phyloP scores from a whole-genome alignment of 2,329 filamentous ascomycete species.

The Trichoderma simmonsii region DNA sequence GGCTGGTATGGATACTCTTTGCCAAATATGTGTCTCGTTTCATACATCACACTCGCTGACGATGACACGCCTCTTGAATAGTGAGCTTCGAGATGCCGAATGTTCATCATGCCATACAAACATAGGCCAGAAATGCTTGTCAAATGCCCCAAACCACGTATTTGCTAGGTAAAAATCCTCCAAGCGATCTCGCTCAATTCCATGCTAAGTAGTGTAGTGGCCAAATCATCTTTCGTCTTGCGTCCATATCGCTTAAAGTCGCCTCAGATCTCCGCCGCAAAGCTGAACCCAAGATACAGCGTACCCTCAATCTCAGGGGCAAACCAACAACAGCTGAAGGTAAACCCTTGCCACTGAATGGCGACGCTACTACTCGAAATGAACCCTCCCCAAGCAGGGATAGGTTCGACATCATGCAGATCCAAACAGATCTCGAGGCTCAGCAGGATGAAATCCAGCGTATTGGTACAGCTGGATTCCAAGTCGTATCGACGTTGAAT shows the following conservation, averaged over 20 bases:
- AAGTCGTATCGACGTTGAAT: slow-evolving; percentile 38
- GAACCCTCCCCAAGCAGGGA: not conserved
- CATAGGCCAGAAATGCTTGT: slow-evolving; percentile 36
- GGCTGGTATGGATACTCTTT: not conserved
- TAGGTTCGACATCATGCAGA: slow-evolving; percentile 26
- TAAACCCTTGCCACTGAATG: not conserved
- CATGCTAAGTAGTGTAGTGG: slow-evolving; percentile 28
- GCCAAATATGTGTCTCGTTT: not conserved
- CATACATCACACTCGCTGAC: not conserved
- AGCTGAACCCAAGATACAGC: slow-evolving; percentile 33
- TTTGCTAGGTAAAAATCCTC: slow-evolving; percentile 33
- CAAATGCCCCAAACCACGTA: slow-evolving; percentile 36
- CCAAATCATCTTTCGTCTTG: slow-evolving; percentile 35
- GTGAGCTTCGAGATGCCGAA: slow-evolving; percentile 36
- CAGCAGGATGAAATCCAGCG: slow-evolving; percentile 36
- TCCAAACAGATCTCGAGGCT: slow-evolving; percentile 34
- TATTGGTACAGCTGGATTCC: slow-evolving; percentile 37
- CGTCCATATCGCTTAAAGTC: slow-evolving; percentile 29
- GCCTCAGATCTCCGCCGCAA: slow-evolving; percentile 23
- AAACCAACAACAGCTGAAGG: slow-evolving; percentile 16
- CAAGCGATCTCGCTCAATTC: not conserved
- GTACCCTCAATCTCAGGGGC: slow-evolving; percentile 31
- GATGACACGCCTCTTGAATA: slow-evolving; percentile 19
- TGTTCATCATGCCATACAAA: slow-evolving; percentile 33
- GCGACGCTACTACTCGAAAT: not conserved